Conservation (phyloP, 306 rosid genomes). For the Boehmeria nivea region DNA sequence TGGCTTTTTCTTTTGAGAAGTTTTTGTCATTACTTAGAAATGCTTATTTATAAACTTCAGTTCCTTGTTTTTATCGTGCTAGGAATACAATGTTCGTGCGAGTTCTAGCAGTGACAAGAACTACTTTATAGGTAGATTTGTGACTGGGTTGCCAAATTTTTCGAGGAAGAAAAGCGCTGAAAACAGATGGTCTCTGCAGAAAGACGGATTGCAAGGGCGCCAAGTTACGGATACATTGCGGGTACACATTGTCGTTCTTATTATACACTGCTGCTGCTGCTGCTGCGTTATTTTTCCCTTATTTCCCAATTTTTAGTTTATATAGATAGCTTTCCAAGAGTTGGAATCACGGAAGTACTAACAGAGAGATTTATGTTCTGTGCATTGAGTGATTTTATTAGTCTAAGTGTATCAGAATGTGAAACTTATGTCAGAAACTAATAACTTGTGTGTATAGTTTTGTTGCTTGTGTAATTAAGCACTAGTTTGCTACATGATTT, state of each 20-base stretch:
- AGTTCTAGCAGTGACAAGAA: constrained; percentile 65
- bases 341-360: no score
- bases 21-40: background rate
- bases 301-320: no score
- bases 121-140: constrained; percentile 76
- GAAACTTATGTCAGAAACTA: background rate
- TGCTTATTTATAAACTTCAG: background rate
- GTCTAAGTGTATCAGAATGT: background rate
- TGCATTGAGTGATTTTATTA: no score
- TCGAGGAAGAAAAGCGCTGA: constrained; percentile 84
- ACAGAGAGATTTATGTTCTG: no score
- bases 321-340: no score
- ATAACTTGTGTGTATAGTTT: no score
- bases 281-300: no score
- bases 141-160: constrained; percentile 78
- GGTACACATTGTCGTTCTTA: constrained; percentile 31
- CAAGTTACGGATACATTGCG: constrained; percentile 63
- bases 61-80: constrained; percentile 2
- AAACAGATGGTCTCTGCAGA: constrained; percentile 75
- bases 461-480: no score
- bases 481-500: background rate
- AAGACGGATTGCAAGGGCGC: constrained; percentile 83
- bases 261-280: no score
- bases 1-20: background rate
- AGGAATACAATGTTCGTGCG: constrained; percentile 93